phyloP scores from a whole-genome alignment of 495 filamentous ascomycete genomes.

The Neurospora sp. region DNA sequence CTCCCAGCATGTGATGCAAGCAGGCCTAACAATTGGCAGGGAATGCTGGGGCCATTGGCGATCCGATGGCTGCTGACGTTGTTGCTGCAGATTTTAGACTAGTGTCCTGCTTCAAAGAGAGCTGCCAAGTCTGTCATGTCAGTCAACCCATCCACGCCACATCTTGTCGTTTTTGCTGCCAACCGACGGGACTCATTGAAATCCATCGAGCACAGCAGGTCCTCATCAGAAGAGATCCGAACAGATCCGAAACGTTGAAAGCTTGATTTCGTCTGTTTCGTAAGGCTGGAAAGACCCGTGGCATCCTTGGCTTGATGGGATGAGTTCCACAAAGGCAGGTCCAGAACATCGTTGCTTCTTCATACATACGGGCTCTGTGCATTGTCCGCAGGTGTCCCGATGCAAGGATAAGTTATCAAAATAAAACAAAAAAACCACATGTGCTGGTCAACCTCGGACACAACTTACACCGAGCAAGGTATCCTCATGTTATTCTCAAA shows the following conservation, averaged over 20 bases:
- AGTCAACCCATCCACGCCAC: neutral
- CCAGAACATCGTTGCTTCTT: neutral
- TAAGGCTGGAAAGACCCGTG: neutral
- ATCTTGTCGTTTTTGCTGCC: neutral
- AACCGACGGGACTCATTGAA: neutral
- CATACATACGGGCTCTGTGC: neutral
- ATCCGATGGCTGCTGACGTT: conserved; percentile 3
- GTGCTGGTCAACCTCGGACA: neutral
- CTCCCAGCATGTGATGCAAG: conserved; percentile 13
- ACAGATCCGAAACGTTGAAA: neutral
- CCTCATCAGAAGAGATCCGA: neutral
- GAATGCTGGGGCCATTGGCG: neutral
- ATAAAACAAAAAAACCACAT: neutral
- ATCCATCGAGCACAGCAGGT: neutral
- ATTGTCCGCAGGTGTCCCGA: neutral
- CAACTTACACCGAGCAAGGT: neutral
- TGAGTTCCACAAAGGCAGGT: neutral
- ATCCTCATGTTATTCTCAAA: neutral
- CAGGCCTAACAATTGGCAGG: neutral
- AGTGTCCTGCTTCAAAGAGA: conserved; percentile 1
- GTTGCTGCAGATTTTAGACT: conserved; percentile 5
- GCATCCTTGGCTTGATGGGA: neutral
- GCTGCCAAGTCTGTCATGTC: neutral
- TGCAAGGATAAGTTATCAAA: neutral
- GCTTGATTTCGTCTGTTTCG: neutral